phyloP scores from a whole-genome alignment of 768 basidiomycete genomes.

The Boletus bicolor region DNA sequence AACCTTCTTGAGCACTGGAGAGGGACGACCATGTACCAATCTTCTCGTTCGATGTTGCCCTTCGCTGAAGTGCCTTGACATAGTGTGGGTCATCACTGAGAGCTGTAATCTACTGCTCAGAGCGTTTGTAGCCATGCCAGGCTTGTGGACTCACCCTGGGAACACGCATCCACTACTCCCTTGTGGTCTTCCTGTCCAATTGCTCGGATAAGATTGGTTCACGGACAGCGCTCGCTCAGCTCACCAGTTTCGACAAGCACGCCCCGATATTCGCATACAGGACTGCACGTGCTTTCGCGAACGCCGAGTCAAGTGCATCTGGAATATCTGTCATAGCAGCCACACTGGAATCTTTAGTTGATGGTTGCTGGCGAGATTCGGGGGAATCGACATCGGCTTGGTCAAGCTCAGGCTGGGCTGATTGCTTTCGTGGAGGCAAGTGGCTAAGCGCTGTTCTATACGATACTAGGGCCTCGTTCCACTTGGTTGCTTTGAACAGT shows the following conservation, averaged over 20 bases:
- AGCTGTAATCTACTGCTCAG: conserved; percentile 44
- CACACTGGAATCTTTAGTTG: conserved; percentile 6
- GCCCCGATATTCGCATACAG: conserved; percentile 88
- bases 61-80: conserved; percentile 82
- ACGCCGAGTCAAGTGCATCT: conserved; percentile 42
- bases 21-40: conserved; percentile 83
- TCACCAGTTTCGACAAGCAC: conserved; percentile 75
- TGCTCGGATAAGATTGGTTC: not conserved
- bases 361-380: conserved; percentile 10
- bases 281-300: conserved; percentile 61
- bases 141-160: conserved; percentile 49
- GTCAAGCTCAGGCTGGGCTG: conserved; percentile 16
- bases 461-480: conserved; percentile 66
- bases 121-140: not conserved
- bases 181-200: conserved; percentile 65
- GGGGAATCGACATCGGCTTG: conserved; percentile 20
- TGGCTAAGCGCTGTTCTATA: conserved; percentile 69
- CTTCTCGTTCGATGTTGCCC: conserved; percentile 82
- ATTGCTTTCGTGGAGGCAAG: conserved; percentile 50
- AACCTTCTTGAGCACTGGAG: conserved; percentile 81
- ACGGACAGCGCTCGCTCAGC: conserved; percentile 20
- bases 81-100: conserved; percentile 84
- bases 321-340: conserved; percentile 17
- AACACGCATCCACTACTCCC: conserved; percentile 76
- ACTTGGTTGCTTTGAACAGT: conserved; percentile 59